Evolutionary conservation across 2,329 filamentous ascomycete species (phyloP), one percentile per base, ranked within the genome.

Genomic region (Emergomyces orientalis): DNA sequence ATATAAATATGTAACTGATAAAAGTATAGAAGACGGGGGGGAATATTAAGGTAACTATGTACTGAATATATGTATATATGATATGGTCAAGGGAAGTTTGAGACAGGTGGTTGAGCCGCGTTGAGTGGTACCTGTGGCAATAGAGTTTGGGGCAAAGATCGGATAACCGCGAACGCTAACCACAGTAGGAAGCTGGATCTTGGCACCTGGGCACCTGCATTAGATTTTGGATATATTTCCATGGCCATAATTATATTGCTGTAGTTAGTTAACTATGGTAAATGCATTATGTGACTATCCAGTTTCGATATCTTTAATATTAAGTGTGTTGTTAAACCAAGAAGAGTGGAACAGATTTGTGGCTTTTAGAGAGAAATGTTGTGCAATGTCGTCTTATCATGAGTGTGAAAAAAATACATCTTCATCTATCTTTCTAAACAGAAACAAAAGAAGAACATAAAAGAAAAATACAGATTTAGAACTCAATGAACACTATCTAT

Each of bases 401-500:
- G 41, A 41, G 41, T 4, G 14, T 43, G 43, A 45, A 45, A 45
- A 22, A n/a, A 47, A 47, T 22, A 13, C 3, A n/a, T 7, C n/a
- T 47, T n/a, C 13, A 17, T 51, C 22, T 27, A 49, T 14, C 22
- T 25, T 51, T 51, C 54, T 57, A 17, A 32, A 54, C 4, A 9
- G n/a, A 25, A 27, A 39, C 3, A n/a, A 56, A 34, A 56, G 25
- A n/a, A 56, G 9, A 55, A 34, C 55, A 60, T 6, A 41, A 43
- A 56, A 8, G 27, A 51, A 9, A 22, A 22, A 22, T 22, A 6
- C n/a, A 25, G 19, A 30, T 51, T 4, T 51, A 13, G 61, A 55
- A 59, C 56, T 55, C 41, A n/a, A 58, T 39, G 41, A 47, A 59
- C 43, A 52, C 25, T 30, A 58, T 64, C 62, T 61, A 61, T 60